Evolutionary conservation across 352 stramenopile genomes (phyloP).

Genomic region (Pythium aquatile): DNA sequence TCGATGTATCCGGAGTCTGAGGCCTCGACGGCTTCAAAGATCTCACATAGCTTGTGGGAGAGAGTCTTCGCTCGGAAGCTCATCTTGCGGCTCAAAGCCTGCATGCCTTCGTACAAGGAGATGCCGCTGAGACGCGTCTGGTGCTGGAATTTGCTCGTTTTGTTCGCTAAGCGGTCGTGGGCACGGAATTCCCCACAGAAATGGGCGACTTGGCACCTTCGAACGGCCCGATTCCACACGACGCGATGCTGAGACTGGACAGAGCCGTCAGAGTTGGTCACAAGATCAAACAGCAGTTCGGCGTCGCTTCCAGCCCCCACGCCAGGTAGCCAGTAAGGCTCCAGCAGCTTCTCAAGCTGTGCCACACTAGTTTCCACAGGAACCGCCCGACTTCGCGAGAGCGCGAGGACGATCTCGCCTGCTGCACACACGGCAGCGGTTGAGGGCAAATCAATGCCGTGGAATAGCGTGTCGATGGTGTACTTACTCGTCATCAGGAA

Average conservation of each 20-base stretch:
- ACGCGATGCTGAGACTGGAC: constrained; percentile 28
- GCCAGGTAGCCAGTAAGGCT: constrained; percentile 47
- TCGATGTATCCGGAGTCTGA: constrained; percentile 61
- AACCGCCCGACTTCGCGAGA: constrained; percentile 35
- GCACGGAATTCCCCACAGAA: constrained; percentile 29
- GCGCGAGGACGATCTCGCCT: constrained; percentile 53
- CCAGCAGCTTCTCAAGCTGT: constrained; percentile 36
- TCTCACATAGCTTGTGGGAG: constrained; percentile 45
- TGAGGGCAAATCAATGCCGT: constrained; percentile 34
- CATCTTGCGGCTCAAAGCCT: constrained; percentile 13
- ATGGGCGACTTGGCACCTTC: constrained; percentile 45
- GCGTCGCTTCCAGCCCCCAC: constrained; percentile 6
- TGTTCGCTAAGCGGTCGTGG: neutral
- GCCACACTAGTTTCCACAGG: constrained; percentile 24
- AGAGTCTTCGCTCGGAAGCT: constrained; percentile 41
- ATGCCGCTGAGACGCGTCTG: neutral
- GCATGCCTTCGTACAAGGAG: constrained; percentile 21
- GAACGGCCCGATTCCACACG: constrained; percentile 69
- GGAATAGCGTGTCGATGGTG: constrained; percentile 44
- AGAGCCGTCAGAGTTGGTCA: neutral
- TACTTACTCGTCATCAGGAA: constrained; percentile 49
- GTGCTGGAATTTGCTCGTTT: neutral
- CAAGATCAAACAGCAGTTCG: neutral
- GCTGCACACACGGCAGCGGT: constrained; percentile 43
- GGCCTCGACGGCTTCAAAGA: constrained; percentile 73